A percentile compares a stretch with the other conserved stretches of the same genome.
Conservation (phyloP, 2,329 filamentous ascomycete species). For the Coniochaeta hoffmannii region DNA sequence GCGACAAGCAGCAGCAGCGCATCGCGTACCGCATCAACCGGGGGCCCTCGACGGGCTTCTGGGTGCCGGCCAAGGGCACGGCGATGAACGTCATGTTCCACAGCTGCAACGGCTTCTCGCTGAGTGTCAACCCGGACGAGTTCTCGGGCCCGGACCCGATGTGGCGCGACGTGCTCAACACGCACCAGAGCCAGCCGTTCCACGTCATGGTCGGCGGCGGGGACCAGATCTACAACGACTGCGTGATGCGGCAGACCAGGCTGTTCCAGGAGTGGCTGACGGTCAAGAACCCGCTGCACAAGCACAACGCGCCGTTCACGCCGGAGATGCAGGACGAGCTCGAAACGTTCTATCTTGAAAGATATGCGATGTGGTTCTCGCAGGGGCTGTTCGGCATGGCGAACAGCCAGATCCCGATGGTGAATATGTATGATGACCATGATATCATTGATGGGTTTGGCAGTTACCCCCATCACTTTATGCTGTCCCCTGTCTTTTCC, state of each 20-base stretch:
- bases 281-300: slow-evolving; percentile 71
- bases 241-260: slow-evolving; percentile 64
- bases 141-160: slow-evolving; percentile 91
- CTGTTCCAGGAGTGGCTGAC: slow-evolving; percentile 79
- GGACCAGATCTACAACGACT: slow-evolving; percentile 95
- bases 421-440: slow-evolving; percentile 97
- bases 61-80: slow-evolving; percentile 78
- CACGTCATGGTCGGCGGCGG: slow-evolving; percentile 98
- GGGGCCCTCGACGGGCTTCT: slow-evolving; percentile 83
- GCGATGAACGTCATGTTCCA: slow-evolving; percentile 99
- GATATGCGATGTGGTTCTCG: slow-evolving; percentile 93
- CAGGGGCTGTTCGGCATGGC: slow-evolving; percentile 92
- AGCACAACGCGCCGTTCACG: slow-evolving; percentile 72
- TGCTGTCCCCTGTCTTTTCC: slow-evolving; percentile 82
- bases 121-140: slow-evolving; percentile 66
- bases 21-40: slow-evolving; percentile 95
- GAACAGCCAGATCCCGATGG: slow-evolving; percentile 91
- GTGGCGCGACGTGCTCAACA: slow-evolving; percentile 94
- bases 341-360: slow-evolving; percentile 79
- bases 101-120: slow-evolving; percentile 93
- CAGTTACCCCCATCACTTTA: slow-evolving; percentile 86
- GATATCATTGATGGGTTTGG: slow-evolving; percentile 89
- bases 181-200: slow-evolving; percentile 83
- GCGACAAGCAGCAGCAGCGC: slow-evolving; percentile 70
- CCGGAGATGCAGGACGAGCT: slow-evolving; percentile 80